Percentiles rank a stretch among this genome's conserved stretches.
Evolutionary conservation across 148 eudicot genomes (phyloP).

Genomic region (Linanthus parryae): DNA sequence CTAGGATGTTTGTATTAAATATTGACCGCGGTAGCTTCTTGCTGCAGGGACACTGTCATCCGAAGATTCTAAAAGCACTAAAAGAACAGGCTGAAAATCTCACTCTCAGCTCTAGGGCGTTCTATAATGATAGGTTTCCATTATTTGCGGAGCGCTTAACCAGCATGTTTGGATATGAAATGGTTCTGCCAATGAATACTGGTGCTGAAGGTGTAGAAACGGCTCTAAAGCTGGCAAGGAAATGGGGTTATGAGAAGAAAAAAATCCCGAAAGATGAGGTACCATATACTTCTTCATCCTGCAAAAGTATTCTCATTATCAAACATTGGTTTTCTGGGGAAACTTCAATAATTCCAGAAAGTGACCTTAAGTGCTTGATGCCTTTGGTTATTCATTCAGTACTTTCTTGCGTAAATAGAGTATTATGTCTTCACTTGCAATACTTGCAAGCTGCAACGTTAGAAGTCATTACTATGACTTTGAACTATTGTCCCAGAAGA

Average conservation of each 20-base stretch:
- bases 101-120: slow-evolving; percentile 96
- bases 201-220: slow-evolving; percentile 99
- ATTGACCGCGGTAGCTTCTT: slow-evolving; percentile 15
- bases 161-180: slow-evolving; percentile 89
- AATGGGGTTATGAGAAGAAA: slow-evolving; percentile 97
- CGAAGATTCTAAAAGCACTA: slow-evolving; percentile 74
- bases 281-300: not conserved
- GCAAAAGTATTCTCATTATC: not conserved
- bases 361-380: too few relatives aligned
- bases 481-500: too few relatives aligned
- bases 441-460: too few relatives aligned
- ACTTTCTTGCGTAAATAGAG: too few relatives aligned
- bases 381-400: too few relatives aligned
- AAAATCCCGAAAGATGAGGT: slow-evolving; percentile 86
- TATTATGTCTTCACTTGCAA: too few relatives aligned
- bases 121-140: slow-evolving; percentile 87
- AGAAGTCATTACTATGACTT: too few relatives aligned
- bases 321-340: too few relatives aligned
- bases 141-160: slow-evolving; percentile 73
- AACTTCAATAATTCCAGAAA: too few relatives aligned
- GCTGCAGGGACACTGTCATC: slow-evolving; percentile 94
- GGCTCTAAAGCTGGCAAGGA: slow-evolving; percentile 89
- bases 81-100: slow-evolving; percentile 73
- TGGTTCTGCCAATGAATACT: slow-evolving; percentile 98
- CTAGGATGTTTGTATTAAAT: too few relatives aligned